Base-by-base conservation (phyloP, 2,329 filamentous ascomycete species). In the Ophiostoma triangulosporum region DNA sequence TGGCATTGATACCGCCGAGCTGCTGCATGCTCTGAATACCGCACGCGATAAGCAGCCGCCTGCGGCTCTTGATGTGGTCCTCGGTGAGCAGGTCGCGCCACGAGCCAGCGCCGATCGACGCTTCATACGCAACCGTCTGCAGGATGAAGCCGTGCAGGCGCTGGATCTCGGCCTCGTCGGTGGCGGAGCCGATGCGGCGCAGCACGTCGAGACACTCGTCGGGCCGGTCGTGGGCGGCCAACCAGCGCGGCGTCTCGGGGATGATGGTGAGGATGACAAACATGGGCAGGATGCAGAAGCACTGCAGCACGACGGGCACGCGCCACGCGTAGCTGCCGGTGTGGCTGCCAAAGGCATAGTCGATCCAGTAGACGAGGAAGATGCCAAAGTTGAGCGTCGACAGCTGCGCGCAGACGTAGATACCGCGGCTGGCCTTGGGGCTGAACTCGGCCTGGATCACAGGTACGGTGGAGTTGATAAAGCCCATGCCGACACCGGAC, bases 81-180 rank as follows among this genome's bases (percentile, higher is more conserved):
- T 73, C 71, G 5, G 70, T 67, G 1, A 78, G 60, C 0, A 79
- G 64, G 50, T 78, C 70, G 3, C 66, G 62, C 70, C 76, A 78
- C 1, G 68, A 64, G 1, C 77, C 67, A 3, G 70, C 64, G 56
- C 78, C 54, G 5, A 52, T 71, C 22, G 76, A 60, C 22, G 60
- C 59, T 51, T 67, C 65, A 36, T 62, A 62, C 9, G 62, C 54
- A 9, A 68, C 61, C 3, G 64, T 60, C 57, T 56, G 52, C 32
- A 54, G 52, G 29, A 54, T 54, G 20, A 51, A 54, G 15, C 27
- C 35, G 22, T 54, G 48, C 46, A 54, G 51, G n/a, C 60, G 62
- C 53, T 64, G 61, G 48, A 68, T 67, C 31, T 65, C 64, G 33
- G 59, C 58, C 48, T 64, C 58, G 1, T 60, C 58, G 32, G 60